A percentile compares a stretch with the other conserved stretches of the same genome.
Conservation (phyloP, 2,329 filamentous ascomycete species). For the Chaetomiaceae sp. region DNA sequence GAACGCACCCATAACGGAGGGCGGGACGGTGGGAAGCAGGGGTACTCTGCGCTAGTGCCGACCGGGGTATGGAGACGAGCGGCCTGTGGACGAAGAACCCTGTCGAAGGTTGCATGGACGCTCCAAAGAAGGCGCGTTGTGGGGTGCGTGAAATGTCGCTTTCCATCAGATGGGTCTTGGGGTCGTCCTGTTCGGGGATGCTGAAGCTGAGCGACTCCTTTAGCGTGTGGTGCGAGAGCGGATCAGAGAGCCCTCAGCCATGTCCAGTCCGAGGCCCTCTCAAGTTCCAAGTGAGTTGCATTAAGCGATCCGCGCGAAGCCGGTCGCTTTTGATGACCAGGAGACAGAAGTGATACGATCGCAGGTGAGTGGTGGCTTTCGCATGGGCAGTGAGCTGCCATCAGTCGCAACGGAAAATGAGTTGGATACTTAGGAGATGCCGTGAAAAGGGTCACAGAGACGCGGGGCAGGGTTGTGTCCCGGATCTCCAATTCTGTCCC, state of each 20-base stretch:
- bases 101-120: constrained; percentile 18
- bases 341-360: too few relatives aligned
- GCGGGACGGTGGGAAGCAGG: constrained; percentile 17
- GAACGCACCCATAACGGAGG: constrained; percentile 19
- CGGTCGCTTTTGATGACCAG: too few relatives aligned
- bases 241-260: not conserved
- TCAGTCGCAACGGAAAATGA: too few relatives aligned
- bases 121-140: constrained; percentile 15
- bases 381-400: too few relatives aligned
- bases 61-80: constrained; percentile 3
- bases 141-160: constrained; percentile 18
- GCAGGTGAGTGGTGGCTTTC: too few relatives aligned
- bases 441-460: too few relatives aligned
- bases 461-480: too few relatives aligned
- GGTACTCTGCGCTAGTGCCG: constrained; percentile 15
- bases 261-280: not conserved
- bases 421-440: too few relatives aligned
- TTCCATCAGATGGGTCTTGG: constrained; percentile 8
- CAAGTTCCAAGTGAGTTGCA: constrained; percentile 1
- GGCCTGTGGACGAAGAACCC: constrained; percentile 6
- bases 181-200: constrained; percentile 1
- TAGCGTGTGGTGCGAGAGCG: constrained; percentile 7
- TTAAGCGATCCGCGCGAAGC: constrained; percentile 5
- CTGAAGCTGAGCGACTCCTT: not conserved
- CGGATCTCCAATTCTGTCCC: too few relatives aligned